Percentiles rank a stretch among this genome's conserved stretches.
phyloP scores from a whole-genome alignment of 1,139 yeast genomes.

The Candida tunisiensis region DNA sequence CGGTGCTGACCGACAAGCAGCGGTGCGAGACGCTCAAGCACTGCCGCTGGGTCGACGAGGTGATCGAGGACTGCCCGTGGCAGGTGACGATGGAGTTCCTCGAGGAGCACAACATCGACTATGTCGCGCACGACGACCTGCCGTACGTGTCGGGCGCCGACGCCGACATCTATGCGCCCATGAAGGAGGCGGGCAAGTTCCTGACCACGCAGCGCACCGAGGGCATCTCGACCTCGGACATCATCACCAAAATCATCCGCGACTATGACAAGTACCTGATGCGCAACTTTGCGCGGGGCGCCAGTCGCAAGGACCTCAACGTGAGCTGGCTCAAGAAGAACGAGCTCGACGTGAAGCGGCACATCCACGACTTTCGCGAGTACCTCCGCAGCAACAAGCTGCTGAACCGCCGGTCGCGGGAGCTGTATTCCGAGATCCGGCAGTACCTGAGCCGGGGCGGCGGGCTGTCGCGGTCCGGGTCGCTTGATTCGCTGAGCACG shows the following conservation, averaged over 20 bases:
- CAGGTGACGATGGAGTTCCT: conserved; percentile 73
- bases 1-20: conserved; percentile 77
- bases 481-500: too few species aligned
- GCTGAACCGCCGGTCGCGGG: too few species aligned
- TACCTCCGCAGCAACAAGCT: conserved; percentile 71
- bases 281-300: conserved; percentile 96
- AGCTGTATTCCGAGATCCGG: too few species aligned
- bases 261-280: conserved; percentile 93
- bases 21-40: conserved; percentile 78
- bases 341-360: conserved; percentile 85
- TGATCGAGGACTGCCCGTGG: conserved; percentile 92
- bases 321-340: conserved; percentile 96
- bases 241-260: conserved; percentile 82
- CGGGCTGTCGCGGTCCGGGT: too few species aligned
- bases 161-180: conserved; percentile 86
- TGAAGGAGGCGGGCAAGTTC: conserved; percentile 80
- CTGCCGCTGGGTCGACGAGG: conserved; percentile 97
- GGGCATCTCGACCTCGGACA: conserved; percentile 91
- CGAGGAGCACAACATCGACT: conserved; percentile 67
- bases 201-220: conserved; percentile 92
- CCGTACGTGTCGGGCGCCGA: conserved; percentile 81
- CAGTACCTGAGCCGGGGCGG: too few species aligned
- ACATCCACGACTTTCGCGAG: conserved; percentile 72
- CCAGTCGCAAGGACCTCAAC: conserved; percentile 86
- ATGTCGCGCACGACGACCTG: conserved; percentile 93